A percentile compares a stretch with the other conserved stretches of the same genome.
These are phyloP conservation scores for Psilocybe tampanensis DNA, from an alignment of 768 basidiomycete genomes.

Conservation along the genomic window DNA sequence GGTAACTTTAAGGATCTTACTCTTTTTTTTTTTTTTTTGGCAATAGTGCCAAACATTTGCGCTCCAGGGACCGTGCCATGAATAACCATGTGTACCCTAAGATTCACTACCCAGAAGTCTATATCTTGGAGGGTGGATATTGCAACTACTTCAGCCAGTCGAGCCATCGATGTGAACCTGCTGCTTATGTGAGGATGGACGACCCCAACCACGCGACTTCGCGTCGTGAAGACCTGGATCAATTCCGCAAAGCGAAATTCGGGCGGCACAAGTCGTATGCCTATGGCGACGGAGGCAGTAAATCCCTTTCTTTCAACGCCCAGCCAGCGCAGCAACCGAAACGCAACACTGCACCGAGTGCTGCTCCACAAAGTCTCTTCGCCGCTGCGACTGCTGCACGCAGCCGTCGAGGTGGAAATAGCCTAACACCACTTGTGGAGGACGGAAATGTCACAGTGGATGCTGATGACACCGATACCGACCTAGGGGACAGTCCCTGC, in stretches of 20 bases:
- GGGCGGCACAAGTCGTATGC: constrained; percentile 91
- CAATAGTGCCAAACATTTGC: constrained; percentile 86
- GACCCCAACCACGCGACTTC: constrained; percentile 83
- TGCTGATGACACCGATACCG: constrained; percentile 75
- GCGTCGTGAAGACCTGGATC: constrained; percentile 85
- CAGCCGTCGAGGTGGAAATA: constrained; percentile 56
- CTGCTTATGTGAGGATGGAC: constrained; percentile 91
- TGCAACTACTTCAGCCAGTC: constrained; percentile 80
- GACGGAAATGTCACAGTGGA: constrained; percentile 63
- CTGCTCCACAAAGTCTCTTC: constrained; percentile 54
- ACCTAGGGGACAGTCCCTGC: constrained; percentile 87
- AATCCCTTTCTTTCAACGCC: constrained; percentile 30
- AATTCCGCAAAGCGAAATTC: constrained; percentile 88
- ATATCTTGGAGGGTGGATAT: constrained; percentile 96
- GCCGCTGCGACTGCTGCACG: constrained; percentile 73
- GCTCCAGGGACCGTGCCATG: constrained; percentile 85
- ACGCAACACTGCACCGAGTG: constrained; percentile 64
- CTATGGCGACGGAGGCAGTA: constrained; percentile 74
- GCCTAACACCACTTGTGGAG: constrained; percentile 66
- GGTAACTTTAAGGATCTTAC: background rate
- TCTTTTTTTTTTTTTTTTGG: too few relatives aligned
- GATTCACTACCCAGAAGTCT: constrained; percentile 95
- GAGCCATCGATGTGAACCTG: constrained; percentile 73
- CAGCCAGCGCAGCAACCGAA: constrained; percentile 52
- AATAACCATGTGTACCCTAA: constrained; percentile 91